Percentiles rank a stretch among this genome's conserved stretches.
Evolutionary conservation across 2,329 filamentous ascomycete genomes (phyloP).

Genomic region (Alternaria sp.): DNA sequence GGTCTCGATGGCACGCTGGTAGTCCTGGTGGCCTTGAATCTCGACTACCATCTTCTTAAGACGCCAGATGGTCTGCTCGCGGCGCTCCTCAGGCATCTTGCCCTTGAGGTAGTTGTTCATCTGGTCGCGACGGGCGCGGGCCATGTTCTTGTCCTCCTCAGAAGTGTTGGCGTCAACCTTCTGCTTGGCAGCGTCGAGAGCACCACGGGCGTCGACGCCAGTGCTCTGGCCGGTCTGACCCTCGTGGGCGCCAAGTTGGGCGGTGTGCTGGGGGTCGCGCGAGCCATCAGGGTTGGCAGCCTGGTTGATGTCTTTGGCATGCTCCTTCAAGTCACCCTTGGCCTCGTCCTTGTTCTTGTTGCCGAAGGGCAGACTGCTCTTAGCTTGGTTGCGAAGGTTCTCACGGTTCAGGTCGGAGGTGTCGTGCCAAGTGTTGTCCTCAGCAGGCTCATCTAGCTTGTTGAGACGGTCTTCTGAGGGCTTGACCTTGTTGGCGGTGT

Average conservation of each 20-base stretch:
- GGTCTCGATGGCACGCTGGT: slow-evolving; percentile 88
- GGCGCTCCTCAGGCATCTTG: slow-evolving; percentile 91
- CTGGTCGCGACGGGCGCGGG: slow-evolving; percentile 53
- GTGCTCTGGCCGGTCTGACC: slow-evolving; percentile 55
- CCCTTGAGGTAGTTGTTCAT: slow-evolving; percentile 77
- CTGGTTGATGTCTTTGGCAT: slow-evolving; percentile 63
- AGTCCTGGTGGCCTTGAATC: slow-evolving; percentile 93
- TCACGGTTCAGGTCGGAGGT: slow-evolving; percentile 76
- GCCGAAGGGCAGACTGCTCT: slow-evolving; percentile 61
- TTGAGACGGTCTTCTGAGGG: slow-evolving; percentile 77
- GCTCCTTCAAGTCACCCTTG: slow-evolving; percentile 52
- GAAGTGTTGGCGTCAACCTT: slow-evolving; percentile 68
- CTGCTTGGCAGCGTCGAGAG: slow-evolving; percentile 60
- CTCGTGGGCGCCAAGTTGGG: slow-evolving; percentile 58
- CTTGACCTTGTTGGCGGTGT: slow-evolving; percentile 75
- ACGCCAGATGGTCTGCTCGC: slow-evolving; percentile 89
- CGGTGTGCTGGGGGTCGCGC: slow-evolving; percentile 61
- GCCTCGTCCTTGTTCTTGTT: slow-evolving; percentile 66
- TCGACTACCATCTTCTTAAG: slow-evolving; percentile 98
- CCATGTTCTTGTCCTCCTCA: slow-evolving; percentile 61
- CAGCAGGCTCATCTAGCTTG: slow-evolving; percentile 82
- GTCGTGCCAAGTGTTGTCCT: slow-evolving; percentile 94
- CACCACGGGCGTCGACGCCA: slow-evolving; percentile 61
- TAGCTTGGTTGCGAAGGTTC: slow-evolving; percentile 71
- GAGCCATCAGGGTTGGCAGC: slow-evolving; percentile 63